phyloP scores from a whole-genome alignment of 805 yeast species.

The Myxozyma vanderwaltii region DNA sequence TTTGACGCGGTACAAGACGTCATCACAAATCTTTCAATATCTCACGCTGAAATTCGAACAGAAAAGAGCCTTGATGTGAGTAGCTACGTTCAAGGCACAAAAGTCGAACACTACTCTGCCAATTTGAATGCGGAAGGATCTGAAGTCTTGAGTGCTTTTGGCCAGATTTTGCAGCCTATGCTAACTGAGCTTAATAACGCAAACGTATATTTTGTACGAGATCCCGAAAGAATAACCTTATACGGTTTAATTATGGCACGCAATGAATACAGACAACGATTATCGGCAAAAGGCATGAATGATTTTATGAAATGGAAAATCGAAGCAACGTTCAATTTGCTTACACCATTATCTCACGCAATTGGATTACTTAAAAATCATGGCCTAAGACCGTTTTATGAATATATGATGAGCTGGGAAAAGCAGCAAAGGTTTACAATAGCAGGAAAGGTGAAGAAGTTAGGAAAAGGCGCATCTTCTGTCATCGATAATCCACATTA shows the following conservation, averaged over 20 bases:
- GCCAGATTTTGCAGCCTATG: slow-evolving; percentile 68
- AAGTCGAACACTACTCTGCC: slow-evolving; percentile 61
- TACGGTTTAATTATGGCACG: slow-evolving; percentile 72
- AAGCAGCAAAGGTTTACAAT: neutral
- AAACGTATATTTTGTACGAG: slow-evolving; percentile 63
- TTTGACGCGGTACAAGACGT: slow-evolving; percentile 87
- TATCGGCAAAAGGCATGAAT: neutral
- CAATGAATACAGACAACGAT: slow-evolving; percentile 4
- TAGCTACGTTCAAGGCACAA: slow-evolving; percentile 73
- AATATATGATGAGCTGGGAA: slow-evolving; percentile 52
- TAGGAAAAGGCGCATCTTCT: slow-evolving; percentile 15
- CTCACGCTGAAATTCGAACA: slow-evolving; percentile 80
- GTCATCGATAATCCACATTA: slow-evolving; percentile 2
- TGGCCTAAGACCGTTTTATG: slow-evolving; percentile 76
- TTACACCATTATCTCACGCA: slow-evolving; percentile 68
- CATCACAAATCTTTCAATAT: slow-evolving; percentile 68
- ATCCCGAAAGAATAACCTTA: slow-evolving; percentile 68
- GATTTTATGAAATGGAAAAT: slow-evolving; percentile 11
- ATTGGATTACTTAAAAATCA: slow-evolving; percentile 63
- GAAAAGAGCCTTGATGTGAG: slow-evolving; percentile 78
- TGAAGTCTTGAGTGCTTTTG: slow-evolving; percentile 56
- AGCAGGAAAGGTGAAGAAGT: slow-evolving; percentile 11
- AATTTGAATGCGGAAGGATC: slow-evolving; percentile 57
- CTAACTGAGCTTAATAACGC: slow-evolving; percentile 61
- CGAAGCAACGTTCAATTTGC: slow-evolving; percentile 50